phyloP scores from a whole-genome alignment of 129 eudicot genomes.

The Arctium lappa region DNA sequence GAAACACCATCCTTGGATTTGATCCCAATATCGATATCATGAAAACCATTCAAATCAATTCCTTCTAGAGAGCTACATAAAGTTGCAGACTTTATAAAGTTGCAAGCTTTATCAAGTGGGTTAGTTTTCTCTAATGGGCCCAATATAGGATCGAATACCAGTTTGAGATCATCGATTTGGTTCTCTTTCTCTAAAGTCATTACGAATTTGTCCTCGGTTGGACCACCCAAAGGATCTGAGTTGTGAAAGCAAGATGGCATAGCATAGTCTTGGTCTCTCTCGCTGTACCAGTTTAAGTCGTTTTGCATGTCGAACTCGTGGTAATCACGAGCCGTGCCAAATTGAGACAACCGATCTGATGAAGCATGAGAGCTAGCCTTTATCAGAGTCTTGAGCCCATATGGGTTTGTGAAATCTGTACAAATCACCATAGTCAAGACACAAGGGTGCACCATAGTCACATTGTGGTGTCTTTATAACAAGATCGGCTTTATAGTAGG shows the following conservation, averaged over 20 bases:
- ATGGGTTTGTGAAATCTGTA: slow-evolving; percentile 89
- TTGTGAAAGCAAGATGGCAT: slow-evolving; percentile 53
- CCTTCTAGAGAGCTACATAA: slow-evolving; percentile 28
- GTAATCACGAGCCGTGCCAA: slow-evolving; percentile 92
- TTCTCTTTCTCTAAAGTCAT: slow-evolving; percentile 45
- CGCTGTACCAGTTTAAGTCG: slow-evolving; percentile 71
- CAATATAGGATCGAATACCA: slow-evolving; percentile 29
- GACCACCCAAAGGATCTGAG: slow-evolving; percentile 51
- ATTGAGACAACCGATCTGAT: slow-evolving; percentile 84
- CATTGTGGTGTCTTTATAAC: too few relatives aligned
- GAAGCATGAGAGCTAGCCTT: slow-evolving; percentile 70
- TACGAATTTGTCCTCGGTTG: slow-evolving; percentile 82
- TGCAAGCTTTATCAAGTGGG: slow-evolving; percentile 28
- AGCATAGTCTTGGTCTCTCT: slow-evolving; percentile 70
- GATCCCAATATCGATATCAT: background rate
- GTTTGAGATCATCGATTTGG: slow-evolving; percentile 25
- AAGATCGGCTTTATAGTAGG: background rate
- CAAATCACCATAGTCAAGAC: background rate
- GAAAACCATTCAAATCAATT: slow-evolving; percentile 16
- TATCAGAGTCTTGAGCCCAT: slow-evolving; percentile 45
- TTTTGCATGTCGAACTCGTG: slow-evolving; percentile 95
- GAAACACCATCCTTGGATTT: slow-evolving; percentile 2
- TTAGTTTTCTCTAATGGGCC: slow-evolving; percentile 29
- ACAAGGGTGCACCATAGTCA: background rate
- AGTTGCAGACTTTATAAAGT: background rate